phyloP scores from a whole-genome alignment of 129 eudicot genomes.

The Centrapalus pauciflorus region DNA sequence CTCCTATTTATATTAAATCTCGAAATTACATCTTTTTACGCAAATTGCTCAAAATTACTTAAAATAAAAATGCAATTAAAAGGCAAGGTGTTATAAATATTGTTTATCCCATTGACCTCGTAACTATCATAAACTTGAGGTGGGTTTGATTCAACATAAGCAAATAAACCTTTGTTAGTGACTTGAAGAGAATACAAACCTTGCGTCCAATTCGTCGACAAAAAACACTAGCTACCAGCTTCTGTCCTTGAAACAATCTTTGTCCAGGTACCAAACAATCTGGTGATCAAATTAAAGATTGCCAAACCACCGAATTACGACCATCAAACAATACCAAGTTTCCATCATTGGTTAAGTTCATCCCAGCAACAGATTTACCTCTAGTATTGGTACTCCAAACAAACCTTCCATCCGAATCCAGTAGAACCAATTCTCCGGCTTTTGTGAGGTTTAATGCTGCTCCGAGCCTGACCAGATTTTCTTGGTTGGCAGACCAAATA shows the following conservation, averaged over 20 bases:
- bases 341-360: conserved; percentile 13
- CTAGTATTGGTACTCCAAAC: conserved; percentile 24
- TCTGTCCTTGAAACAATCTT: neutral
- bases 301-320: neutral
- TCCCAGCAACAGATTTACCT: neutral
- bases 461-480: conserved; percentile 8
- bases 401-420: conserved; percentile 10
- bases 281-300: conserved; percentile 28
- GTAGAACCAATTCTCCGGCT: conserved; percentile 3
- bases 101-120: neutral
- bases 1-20: no score
- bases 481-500: conserved; percentile 29
- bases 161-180: neutral
- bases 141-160: conserved; percentile 7
- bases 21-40: no score
- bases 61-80: no score
- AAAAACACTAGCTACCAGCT: conserved; percentile 12
- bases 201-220: neutral
- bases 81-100: no score
- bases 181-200: conserved; percentile 4
- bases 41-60: no score
- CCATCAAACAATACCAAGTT: conserved; percentile 17
- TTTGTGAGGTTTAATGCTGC: conserved; percentile 13
- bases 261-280: conserved; percentile 23
- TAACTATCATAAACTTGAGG: neutral